Base-by-base conservation (phyloP, 208 protist species). In the Leishmania gerbilli region DNA sequence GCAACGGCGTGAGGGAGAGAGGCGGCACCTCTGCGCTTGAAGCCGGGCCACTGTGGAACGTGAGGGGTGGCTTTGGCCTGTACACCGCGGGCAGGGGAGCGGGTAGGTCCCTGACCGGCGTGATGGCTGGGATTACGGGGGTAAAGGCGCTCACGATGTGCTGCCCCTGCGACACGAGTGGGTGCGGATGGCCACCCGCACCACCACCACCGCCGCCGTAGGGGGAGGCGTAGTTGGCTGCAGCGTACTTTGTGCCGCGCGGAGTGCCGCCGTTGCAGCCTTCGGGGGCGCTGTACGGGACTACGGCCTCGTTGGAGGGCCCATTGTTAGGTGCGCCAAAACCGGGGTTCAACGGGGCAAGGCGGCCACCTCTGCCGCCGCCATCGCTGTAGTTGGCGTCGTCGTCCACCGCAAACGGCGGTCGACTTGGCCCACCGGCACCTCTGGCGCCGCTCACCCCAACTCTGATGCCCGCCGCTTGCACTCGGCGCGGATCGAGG, bases 1-100 rank as follows among this genome's bases (percentile, higher is more conserved):
- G 80, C 21, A 60, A 51, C 19, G 56, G 71, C 53, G 40, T 31
- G 34, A 64, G 42, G 45, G 76, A 47, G 7, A 60, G 27, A n/a
- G 47, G 72, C 7, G 72, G 72, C n/a, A 15, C 24, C 51, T 31
- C 69, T 37, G 69, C 11, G 8, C 40, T 27, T 53, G 40, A 24
- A 53, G 47, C 45, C 24, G 27, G 51, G 74, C 76, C 77, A 55
- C 34, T 51, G 65, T 91, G 82, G 31, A 91, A 89, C 31, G 79
- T 79, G 15, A 91, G 72, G 2, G 88, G 90, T 6, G 85, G 86
- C 84, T 91, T 89, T 5, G 84, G 85, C 4, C 79, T 75, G 76
- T 88, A 91, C 34, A 91, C 82, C 19, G 85, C 76, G 0, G 88
- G 87, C 49, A 89, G 79, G 60, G 84, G 81, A 27, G 83, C 81